phyloP scores from a whole-genome alignment of 148 eudicot genomes.

The Beta vulgaris region DNA sequence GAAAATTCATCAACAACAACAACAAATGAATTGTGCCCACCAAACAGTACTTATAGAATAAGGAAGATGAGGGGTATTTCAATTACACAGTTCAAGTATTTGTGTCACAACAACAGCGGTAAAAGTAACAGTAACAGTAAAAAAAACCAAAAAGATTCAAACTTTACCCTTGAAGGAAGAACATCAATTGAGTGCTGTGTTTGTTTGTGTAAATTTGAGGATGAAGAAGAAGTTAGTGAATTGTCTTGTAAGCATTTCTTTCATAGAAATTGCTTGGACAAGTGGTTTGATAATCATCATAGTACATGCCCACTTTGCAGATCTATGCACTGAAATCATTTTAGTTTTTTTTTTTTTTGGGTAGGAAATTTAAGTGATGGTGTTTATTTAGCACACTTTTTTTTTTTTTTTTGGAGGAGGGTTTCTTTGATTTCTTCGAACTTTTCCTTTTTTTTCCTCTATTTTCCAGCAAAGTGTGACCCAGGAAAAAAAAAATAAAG shows the following conservation, averaged over 20 bases:
- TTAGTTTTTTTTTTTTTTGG: constrained; percentile 4
- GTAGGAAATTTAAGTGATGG: background rate
- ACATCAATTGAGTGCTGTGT: constrained; percentile 44
- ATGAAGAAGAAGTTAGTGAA: constrained; percentile 65
- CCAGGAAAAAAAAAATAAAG: background rate
- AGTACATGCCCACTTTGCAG: constrained; percentile 83
- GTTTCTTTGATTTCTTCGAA: constrained; percentile 18
- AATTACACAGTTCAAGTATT: constrained; percentile 34
- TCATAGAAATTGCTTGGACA: constrained; percentile 59
- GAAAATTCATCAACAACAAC: constrained; percentile 24
- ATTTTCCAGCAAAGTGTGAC: constrained; percentile 29
- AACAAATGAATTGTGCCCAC: constrained; percentile 13
- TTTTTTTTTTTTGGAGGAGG: constrained; percentile 7
- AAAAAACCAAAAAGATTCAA: background rate
- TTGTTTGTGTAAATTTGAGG: constrained; percentile 56
- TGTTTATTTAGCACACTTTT: constrained; percentile 6
- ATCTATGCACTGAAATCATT: constrained; percentile 31
- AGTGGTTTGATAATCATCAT: constrained; percentile 68
- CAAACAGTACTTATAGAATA: background rate
- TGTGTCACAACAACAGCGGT: background rate
- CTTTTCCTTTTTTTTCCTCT: constrained; percentile 1
- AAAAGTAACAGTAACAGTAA: background rate
- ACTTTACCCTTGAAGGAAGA: background rate
- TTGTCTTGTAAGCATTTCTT: constrained; percentile 81
- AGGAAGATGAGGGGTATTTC: constrained; percentile 28